Evolutionary conservation across 169 alveolate genomes (phyloP), one percentile per base, ranked within the genome.

Genomic region (Cryptosporidium sp.): DNA sequence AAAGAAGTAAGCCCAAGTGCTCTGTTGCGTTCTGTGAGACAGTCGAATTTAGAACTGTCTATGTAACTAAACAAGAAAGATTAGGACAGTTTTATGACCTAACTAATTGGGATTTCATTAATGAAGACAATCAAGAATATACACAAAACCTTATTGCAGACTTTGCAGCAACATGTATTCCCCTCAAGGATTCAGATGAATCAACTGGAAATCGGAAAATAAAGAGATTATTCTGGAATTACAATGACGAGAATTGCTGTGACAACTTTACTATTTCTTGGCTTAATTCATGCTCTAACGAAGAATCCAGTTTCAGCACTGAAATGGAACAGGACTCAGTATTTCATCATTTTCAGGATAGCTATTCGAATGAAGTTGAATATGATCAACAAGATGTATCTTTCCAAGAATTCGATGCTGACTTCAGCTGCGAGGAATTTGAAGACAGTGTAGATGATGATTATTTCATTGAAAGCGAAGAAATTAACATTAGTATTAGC

Each of bases 11-110:
- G 26, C 75, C 89, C 5, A 80, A 58, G 26, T 80, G 71, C 39
- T 80, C 89, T n/a, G 89, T 80, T 59, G 89, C 89, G 21, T 80
- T 80, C 62, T 59, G 80, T 65, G 89, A 80, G 67, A 80, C 89
- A 5, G 89, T 80, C 18, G 89, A 80, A 48, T 80, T 62, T 33
- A 59, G 89, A 62, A 80, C 89, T 12, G 75, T 80, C 26, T 80
- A 80, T 62, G 89, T 80, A 5, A 62, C 89, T 8, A 59, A 50
- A 21, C 73, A 62, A 62, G 89, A 80, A n/a, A 80, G 89, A 65
- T 45, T 80, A 33, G 89, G 89, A 0, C 89, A 80, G 59, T 80
- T 80, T 10, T 80, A 62, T 80, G 89, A 80, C 48, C 43, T 80
- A 39, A 62, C 59, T 23, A 21, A 37, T 14, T 62, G 71, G 68